These are phyloP conservation scores for Pilaira anomala DNA, from an alignment of 192 early-diverging fungal genomes.

Conservation along the genomic window DNA sequence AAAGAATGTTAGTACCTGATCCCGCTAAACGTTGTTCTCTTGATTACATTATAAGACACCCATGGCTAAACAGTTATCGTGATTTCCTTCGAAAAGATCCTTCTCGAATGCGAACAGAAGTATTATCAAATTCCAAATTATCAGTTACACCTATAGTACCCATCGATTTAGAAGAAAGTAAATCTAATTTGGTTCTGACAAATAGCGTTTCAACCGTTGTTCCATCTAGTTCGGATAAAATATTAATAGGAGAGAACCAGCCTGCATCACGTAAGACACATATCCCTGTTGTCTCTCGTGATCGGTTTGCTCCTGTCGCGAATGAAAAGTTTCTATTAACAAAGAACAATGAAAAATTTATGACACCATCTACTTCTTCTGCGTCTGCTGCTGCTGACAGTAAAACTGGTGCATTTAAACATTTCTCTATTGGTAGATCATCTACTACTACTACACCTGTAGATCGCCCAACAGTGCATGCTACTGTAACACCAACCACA, in stretches of 20 bases:
- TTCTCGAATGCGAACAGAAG: background rate
- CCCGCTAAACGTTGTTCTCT: constrained; percentile 59
- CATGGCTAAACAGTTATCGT: constrained; percentile 40
- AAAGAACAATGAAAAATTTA: background rate
- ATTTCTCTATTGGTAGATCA: background rate
- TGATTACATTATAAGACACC: constrained; percentile 58
- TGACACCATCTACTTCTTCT: background rate
- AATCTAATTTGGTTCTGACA: background rate
- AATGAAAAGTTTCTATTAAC: background rate
- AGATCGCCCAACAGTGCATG: background rate
- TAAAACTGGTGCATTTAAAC: background rate
- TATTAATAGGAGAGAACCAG: background rate
- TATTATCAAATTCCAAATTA: background rate
- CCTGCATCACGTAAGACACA: constrained; percentile 5
- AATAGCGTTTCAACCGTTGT: background rate
- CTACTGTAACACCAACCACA: background rate
- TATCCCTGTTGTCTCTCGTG: background rate
- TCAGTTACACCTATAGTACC: background rate
- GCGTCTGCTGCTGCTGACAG: background rate
- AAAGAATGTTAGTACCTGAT: constrained; percentile 74
- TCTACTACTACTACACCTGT: background rate
- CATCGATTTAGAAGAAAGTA: background rate
- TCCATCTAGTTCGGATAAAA: background rate
- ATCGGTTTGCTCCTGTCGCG: constrained; percentile 7
- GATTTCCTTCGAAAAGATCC: background rate